Evolutionary conservation across 352 stramenopile species (phyloP).

Genomic region (Thraustochytrium sp.): DNA sequence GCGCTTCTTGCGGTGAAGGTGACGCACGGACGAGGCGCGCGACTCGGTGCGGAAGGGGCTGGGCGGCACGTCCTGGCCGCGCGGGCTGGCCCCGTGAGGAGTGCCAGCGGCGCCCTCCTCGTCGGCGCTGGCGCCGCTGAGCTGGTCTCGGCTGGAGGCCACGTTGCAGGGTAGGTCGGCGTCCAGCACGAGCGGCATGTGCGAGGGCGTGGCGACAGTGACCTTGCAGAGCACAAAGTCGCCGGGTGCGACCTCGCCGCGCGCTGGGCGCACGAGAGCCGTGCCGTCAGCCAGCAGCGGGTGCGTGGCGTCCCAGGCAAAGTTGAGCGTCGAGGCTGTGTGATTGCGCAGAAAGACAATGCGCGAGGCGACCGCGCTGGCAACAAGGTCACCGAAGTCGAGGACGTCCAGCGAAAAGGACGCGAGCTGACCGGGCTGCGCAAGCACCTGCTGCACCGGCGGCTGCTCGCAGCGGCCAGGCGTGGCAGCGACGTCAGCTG

Average conservation of each 20-base stretch:
- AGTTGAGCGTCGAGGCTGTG: not conserved
- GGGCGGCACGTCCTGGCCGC: not conserved
- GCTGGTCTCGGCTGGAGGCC: not conserved
- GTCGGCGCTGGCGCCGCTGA: not conserved
- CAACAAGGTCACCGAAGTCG: not conserved
- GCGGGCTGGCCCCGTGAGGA: not conserved
- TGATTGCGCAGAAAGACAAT: slow-evolving; percentile 41
- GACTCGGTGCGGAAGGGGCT: not conserved
- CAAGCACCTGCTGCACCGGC: not conserved
- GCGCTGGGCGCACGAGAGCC: not conserved
- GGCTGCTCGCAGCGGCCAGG: not conserved
- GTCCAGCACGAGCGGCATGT: not conserved
- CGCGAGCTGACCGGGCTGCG: not conserved
- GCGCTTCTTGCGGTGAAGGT: not conserved
- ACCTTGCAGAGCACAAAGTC: slow-evolving; percentile 26
- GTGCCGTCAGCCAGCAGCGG: not conserved
- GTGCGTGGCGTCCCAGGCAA: not conserved
- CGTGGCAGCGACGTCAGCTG: not conserved
- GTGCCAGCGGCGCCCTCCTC: not conserved
- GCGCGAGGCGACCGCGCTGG: not conserved
- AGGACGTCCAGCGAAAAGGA: slow-evolving; percentile 1
- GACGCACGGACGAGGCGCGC: not conserved
- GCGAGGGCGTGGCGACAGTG: not conserved
- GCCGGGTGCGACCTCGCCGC: not conserved
- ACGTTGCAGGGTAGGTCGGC: not conserved